Conservation (phyloP, 768 basidiomycete genomes). For the Sutorius australiensis region DNA sequence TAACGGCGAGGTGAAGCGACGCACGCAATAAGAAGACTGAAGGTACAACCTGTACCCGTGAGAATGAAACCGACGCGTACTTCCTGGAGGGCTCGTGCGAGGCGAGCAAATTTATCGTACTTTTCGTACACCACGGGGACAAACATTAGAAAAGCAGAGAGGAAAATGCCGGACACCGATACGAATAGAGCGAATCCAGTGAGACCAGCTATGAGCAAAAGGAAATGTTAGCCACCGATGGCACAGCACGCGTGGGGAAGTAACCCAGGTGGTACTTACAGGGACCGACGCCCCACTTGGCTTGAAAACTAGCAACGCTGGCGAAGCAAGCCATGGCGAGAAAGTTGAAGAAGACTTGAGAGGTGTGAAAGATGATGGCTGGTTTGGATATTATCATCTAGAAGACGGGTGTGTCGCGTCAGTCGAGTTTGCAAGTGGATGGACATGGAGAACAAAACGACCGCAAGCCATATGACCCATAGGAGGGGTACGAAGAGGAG, state of each 20-base stretch:
- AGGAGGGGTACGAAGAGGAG: constrained; percentile 63
- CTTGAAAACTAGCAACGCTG: constrained; percentile 84
- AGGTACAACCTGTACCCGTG: constrained; percentile 60
- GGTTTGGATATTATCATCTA: constrained; percentile 90
- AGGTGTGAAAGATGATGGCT: constrained; percentile 68
- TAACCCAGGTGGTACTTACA: constrained; percentile 51
- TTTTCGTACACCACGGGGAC: constrained; percentile 82
- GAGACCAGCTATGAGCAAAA: constrained; percentile 62
- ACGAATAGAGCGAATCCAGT: constrained; percentile 84
- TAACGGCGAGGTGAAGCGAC: constrained; percentile 32
- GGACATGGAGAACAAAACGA: constrained; percentile 31
- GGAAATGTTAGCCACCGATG: constrained; percentile 14
- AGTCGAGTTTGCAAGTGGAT: constrained; percentile 3
- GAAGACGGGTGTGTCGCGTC: constrained; percentile 13
- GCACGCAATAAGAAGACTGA: constrained; percentile 74
- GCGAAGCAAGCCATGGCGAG: constrained; percentile 90
- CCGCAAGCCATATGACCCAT: constrained; percentile 70
- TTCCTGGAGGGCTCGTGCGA: constrained; percentile 80
- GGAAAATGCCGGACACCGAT: constrained; percentile 64
- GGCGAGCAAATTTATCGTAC: constrained; percentile 72
- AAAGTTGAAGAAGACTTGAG: constrained; percentile 90
- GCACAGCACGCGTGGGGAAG: neutral
- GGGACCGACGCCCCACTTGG: constrained; percentile 77
- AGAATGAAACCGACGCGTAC: constrained; percentile 83
- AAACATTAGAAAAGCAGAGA: constrained; percentile 68